Evolutionary conservation across 306 rosid genomes (phyloP), one percentile per base, ranked within the genome.

Genomic region (Calophaca sinica): DNA sequence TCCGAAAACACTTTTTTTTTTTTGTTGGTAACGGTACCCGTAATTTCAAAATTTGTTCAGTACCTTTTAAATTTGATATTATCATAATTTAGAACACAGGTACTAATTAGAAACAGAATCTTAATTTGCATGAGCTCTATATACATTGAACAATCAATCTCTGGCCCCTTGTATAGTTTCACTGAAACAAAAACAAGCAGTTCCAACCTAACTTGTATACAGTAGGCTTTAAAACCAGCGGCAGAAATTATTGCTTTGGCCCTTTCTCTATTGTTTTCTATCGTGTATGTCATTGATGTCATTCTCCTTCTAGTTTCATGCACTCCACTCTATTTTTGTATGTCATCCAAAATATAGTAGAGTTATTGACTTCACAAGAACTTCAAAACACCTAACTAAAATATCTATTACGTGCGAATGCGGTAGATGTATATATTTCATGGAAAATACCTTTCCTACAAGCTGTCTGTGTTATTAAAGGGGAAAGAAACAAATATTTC

Each of bases 221-320:
- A 13, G 51, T 75, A 61, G 74, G 36, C 74, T 69, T 77, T 59
- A 84, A 89, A 87, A 89, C 92, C 81, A 86, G 86, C 62, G 80
- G 88, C 89, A 84, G 7, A 10, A 31, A 49, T 73, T 7, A 26
- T 38, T 58, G 42, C 7, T 61, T 52, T 71, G 15, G 49, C 11
- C n/a, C 32, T 15, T 53, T 60, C 26, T 20, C 26, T 20, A 20
- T 49, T 72, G 58, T 66, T 57, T 33, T 55, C 70, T 46, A 29
- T 20, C 33, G 26, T 20, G 26, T 20, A 20, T 20, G 26, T 20
- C 26, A 20, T 20, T 20, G 26, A 14, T 12, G 36, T 15, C 9
- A 12, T 15, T 66, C 57, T 75, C 31, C 14, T 32, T 61, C 49
- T 36, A 44, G 36, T 45, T 59, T 45, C 55, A 29, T 36, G 52